Evolutionary conservation across 306 rosid genomes (phyloP).

Genomic region (Spatholobus suberectus): DNA sequence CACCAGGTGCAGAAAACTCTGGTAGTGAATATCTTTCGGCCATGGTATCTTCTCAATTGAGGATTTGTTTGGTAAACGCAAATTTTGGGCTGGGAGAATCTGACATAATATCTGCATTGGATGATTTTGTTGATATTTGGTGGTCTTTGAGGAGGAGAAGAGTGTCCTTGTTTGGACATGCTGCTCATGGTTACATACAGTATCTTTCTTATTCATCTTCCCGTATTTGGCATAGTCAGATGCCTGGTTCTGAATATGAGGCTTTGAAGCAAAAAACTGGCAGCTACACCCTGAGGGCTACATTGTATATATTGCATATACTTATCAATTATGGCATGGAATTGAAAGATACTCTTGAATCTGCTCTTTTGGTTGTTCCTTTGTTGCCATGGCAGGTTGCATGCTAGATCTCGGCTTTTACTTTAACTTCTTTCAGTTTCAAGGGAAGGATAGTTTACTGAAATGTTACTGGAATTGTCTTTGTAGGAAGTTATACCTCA

Average conservation of each 20-base stretch:
- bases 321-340: constrained; percentile 95
- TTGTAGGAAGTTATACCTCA: constrained; percentile 93
- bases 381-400: constrained; percentile 97
- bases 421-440: constrained; percentile 31
- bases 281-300: constrained; percentile 86
- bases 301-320: constrained; percentile 82
- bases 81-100: constrained; percentile 63
- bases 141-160: constrained; percentile 89
- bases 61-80: constrained; percentile 58
- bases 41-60: constrained; percentile 74
- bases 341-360: constrained; percentile 76
- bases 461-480: constrained; percentile 37
- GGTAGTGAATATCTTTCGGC: constrained; percentile 73
- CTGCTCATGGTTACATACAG: constrained; percentile 83
- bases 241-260: constrained; percentile 63
- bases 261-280: constrained; percentile 73
- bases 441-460: constrained; percentile 24
- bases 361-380: constrained; percentile 73
- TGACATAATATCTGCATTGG: constrained; percentile 51
- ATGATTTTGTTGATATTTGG: constrained; percentile 77
- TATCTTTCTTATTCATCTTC: constrained; percentile 81
- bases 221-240: constrained; percentile 54
- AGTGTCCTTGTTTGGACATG: constrained; percentile 90
- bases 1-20: constrained; percentile 73
- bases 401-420: constrained; percentile 38